Percentiles rank a stretch among this genome's conserved stretches.
Conservation (phyloP, 2,329 filamentous ascomycete genomes). For the Fusarium nurragi region DNA sequence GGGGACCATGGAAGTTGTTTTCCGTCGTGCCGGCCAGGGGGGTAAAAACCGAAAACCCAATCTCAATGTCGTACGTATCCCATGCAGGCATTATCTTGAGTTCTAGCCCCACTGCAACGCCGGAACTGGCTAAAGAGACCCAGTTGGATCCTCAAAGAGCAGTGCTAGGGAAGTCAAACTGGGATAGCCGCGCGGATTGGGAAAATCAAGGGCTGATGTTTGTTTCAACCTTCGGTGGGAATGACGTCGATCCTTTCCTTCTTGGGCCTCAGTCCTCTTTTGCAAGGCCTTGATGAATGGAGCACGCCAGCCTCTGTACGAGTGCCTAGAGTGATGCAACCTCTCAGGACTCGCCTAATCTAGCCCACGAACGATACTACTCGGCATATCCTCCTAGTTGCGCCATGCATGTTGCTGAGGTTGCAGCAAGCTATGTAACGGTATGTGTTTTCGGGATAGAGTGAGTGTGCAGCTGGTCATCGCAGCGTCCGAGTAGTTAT, state of each 20-base stretch:
- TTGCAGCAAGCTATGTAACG: no score
- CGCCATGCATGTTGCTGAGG: neutral
- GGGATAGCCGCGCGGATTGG: neutral
- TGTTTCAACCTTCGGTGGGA: neutral
- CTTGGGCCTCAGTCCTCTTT: neutral
- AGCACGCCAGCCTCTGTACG: neutral
- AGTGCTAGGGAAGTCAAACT: neutral
- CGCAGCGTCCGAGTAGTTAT: no score
- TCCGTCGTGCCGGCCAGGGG: neutral
- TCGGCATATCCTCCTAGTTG: neutral
- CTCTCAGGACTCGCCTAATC: neutral
- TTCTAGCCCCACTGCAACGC: neutral
- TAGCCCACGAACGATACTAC: neutral
- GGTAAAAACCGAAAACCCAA: neutral
- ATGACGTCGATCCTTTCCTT: neutral
- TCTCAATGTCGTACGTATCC: constrained; percentile 6
- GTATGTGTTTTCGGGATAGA: no score
- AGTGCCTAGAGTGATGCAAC: neutral
- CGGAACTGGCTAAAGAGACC: neutral
- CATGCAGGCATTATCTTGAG: neutral
- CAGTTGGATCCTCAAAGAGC: neutral
- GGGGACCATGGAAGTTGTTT: neutral
- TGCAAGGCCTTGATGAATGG: neutral
- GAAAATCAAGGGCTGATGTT: neutral
- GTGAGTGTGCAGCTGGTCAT: no score